Conservation (phyloP, 148 eudicot species). For the Diospyros lotus region DNA sequence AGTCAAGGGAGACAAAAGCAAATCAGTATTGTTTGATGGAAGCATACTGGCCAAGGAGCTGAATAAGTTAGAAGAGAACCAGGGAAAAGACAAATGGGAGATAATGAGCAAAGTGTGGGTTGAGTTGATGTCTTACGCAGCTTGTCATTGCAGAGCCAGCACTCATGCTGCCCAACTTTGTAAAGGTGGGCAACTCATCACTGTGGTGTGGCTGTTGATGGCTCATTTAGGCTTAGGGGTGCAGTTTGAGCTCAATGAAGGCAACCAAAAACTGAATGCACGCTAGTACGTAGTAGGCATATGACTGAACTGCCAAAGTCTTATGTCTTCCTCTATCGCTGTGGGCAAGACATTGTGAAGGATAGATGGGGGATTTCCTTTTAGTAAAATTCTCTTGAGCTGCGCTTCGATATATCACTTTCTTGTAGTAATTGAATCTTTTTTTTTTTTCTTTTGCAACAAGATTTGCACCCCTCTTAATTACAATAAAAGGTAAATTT, state of each 20-base stretch:
- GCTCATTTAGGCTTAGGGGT: conserved; percentile 21
- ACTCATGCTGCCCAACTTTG: conserved; percentile 15
- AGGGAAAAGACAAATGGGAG: conserved; percentile 1
- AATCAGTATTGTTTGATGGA: conserved; percentile 20
- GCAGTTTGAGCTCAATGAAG: conserved; percentile 19
- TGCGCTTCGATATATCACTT: too few species aligned
- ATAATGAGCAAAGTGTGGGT: conserved; percentile 25
- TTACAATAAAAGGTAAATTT: too few species aligned
- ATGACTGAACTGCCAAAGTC: too few species aligned
- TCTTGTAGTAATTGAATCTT: too few species aligned
- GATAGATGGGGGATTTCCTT: too few species aligned
- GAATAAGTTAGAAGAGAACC: too few species aligned
- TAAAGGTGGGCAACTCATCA: conserved; percentile 19
- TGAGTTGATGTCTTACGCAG: conserved; percentile 15
- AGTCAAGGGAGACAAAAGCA: conserved; percentile 19
- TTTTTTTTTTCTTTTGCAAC: too few species aligned
- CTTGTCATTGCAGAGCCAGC: conserved; percentile 5
- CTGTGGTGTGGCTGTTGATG: conserved; percentile 23
- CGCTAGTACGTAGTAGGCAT: background rate
- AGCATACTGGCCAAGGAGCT: conserved; percentile 19
- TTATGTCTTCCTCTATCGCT: background rate
- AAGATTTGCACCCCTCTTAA: too few species aligned
- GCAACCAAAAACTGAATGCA: background rate
- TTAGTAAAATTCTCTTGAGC: too few species aligned
- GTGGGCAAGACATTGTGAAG: too few species aligned